Percentiles rank a stretch among this genome's conserved stretches.
Conservation (phyloP, 495 filamentous ascomycete genomes). For the Hyaloscypha hepaticicola region DNA sequence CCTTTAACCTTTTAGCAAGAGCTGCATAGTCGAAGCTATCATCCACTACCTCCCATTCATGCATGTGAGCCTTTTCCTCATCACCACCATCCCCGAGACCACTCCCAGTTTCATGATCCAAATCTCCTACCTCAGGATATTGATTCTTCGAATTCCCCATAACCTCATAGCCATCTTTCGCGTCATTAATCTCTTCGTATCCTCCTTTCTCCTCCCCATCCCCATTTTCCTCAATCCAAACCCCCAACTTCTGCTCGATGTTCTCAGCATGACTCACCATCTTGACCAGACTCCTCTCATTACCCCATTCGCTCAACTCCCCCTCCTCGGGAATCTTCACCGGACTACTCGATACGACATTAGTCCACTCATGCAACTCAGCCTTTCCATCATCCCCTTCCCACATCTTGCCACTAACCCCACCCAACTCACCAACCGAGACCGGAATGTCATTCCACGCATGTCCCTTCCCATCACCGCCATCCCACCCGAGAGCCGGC, state of each 20-base stretch:
- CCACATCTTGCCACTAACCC: no score
- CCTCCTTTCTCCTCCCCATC: neutral
- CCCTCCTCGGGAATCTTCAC: neutral
- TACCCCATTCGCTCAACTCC: neutral
- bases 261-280: slow-evolving; percentile 4
- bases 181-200: neutral
- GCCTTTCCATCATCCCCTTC: neutral
- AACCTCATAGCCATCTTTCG: no score
- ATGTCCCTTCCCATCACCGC: neutral
- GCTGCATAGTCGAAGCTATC: slow-evolving; percentile 12
- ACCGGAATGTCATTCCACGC: slow-evolving; percentile 6
- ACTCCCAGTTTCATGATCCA: neutral
- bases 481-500: slow-evolving; percentile 12
- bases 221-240: slow-evolving; percentile 17
- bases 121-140: neutral
- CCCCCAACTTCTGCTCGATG: slow-evolving; percentile 13
- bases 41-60: slow-evolving; percentile 2
- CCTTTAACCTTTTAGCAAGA: slow-evolving; percentile 12
- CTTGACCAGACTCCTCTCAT: neutral
- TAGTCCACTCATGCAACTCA: neutral
- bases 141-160: neutral
- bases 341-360: neutral
- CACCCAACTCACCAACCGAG: no score
- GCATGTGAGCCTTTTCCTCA: neutral
- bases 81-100: neutral